Conservation (phyloP, 2,329 filamentous ascomycete genomes). For the Calycina herbarum region DNA sequence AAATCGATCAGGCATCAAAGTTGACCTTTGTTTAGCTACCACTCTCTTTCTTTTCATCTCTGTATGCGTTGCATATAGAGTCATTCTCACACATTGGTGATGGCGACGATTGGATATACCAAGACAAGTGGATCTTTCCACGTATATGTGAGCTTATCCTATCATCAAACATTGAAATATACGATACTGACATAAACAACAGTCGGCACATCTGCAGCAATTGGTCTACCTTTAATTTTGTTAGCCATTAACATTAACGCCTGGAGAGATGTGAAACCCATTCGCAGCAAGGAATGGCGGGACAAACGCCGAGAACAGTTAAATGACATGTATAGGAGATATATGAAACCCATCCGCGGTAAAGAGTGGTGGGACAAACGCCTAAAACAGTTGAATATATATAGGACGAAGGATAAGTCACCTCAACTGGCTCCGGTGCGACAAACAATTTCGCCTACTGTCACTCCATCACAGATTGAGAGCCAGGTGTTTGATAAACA, state of each 20-base stretch:
- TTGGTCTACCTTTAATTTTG: not conserved
- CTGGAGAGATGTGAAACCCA: not conserved
- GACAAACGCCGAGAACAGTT: not conserved
- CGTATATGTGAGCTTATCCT: not conserved
- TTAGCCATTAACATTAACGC: slow-evolving; percentile 4
- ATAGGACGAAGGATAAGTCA: not conserved
- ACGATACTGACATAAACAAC: not conserved
- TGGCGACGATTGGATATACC: not conserved
- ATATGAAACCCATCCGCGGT: not conserved
- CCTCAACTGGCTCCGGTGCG: not conserved
- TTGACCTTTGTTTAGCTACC: not conserved
- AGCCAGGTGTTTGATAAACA: not conserved
- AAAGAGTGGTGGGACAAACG: not conserved
- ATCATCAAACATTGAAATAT: not conserved
- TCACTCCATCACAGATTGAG: not conserved
- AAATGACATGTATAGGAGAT: not conserved
- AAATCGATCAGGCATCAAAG: too few species aligned
- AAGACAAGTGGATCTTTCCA: not conserved
- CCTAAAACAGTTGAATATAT: not conserved
- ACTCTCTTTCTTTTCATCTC: not conserved
- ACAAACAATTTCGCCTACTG: not conserved
- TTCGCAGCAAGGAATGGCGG: not conserved
- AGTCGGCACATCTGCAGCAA: slow-evolving; percentile 1
- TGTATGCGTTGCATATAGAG: not conserved
- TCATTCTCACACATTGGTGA: not conserved